phyloP scores from a whole-genome alignment of 345 rosid genomes.

The Geranium brycei region DNA sequence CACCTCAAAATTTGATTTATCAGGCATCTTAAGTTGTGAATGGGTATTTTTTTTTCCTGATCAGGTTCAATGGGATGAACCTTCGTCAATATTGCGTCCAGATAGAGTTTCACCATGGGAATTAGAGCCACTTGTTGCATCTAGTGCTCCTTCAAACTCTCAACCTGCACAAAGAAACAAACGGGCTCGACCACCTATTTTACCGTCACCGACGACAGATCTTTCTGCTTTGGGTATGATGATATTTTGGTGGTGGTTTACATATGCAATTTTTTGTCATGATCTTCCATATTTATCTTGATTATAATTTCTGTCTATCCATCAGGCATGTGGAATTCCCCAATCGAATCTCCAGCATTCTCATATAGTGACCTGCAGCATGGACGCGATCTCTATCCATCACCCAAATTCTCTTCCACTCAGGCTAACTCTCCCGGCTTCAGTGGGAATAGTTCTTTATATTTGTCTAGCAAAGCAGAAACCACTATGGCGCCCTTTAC shows the following conservation, averaged over 20 bases:
- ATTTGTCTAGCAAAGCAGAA: slow-evolving; percentile 42
- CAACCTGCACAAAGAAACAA: slow-evolving; percentile 75
- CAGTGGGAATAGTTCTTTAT: slow-evolving; percentile 34
- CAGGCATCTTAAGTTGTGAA: not conserved
- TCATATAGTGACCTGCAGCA: slow-evolving; percentile 28
- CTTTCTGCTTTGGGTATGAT: slow-evolving; percentile 44
- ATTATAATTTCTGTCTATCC: slow-evolving; percentile 3
- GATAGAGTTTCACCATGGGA: slow-evolving; percentile 95
- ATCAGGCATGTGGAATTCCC: slow-evolving; percentile 60
- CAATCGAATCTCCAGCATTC: slow-evolving; percentile 38
- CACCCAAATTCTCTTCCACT: slow-evolving; percentile 31
- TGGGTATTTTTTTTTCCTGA: not conserved
- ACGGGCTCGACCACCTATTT: slow-evolving; percentile 60
- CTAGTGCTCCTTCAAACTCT: slow-evolving; percentile 34
- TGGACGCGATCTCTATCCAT: slow-evolving; percentile 32
- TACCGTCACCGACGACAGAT: slow-evolving; percentile 49
- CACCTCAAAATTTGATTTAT: no score
- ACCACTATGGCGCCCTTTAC: slow-evolving; percentile 43
- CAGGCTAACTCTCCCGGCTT: slow-evolving; percentile 30
- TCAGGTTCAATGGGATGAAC: slow-evolving; percentile 94
- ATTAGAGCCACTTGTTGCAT: slow-evolving; percentile 76
- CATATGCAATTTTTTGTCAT: no score
- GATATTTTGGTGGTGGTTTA: not conserved
- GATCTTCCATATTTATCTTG: not conserved
- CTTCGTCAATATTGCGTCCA: slow-evolving; percentile 70